These are phyloP conservation scores for Arthromyces matolae DNA, from an alignment of 768 basidiomycete species.

Conservation along the genomic window DNA sequence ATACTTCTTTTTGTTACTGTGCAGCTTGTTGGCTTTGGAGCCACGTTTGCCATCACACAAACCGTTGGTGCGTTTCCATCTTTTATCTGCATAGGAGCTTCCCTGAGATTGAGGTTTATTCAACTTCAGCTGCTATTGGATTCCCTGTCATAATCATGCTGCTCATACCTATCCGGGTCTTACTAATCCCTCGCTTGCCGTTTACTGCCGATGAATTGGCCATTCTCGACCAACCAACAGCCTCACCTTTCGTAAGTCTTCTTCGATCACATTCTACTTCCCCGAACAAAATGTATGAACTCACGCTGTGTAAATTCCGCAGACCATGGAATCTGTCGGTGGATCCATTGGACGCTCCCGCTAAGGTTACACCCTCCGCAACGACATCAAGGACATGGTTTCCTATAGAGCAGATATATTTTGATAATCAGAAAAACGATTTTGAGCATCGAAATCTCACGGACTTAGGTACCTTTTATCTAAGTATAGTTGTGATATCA, in stretches of 20 bases:
- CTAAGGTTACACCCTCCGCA: too few relatives aligned
- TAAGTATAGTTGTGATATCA: too few relatives aligned
- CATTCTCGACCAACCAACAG: constrained; percentile 87
- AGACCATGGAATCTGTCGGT: constrained; percentile 36
- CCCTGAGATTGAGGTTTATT: constrained; percentile 20
- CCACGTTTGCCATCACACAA: constrained; percentile 88
- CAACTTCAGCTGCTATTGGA: constrained; percentile 69
- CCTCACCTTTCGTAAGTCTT: constrained; percentile 75
- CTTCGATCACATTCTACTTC: constrained; percentile 25
- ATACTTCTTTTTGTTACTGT: constrained; percentile 69
- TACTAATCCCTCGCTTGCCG: constrained; percentile 67
- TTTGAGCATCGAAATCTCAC: too few relatives aligned
- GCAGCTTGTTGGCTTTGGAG: constrained; percentile 81
- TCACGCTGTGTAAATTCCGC: not conserved
- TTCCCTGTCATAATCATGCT: constrained; percentile 88
- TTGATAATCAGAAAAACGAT: too few relatives aligned
- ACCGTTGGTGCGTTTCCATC: constrained; percentile 67
- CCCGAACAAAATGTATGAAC: too few relatives aligned
- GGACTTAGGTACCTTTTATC: too few relatives aligned
- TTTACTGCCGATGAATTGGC: constrained; percentile 77
- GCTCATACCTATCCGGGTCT: constrained; percentile 71
- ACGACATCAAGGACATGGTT: too few relatives aligned
- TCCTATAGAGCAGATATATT: too few relatives aligned
- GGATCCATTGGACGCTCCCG: constrained; percentile 23
- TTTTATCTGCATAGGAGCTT: constrained; percentile 19